Conservation (phyloP, 2,329 filamentous ascomycete species). For the Fusarium sp. region DNA sequence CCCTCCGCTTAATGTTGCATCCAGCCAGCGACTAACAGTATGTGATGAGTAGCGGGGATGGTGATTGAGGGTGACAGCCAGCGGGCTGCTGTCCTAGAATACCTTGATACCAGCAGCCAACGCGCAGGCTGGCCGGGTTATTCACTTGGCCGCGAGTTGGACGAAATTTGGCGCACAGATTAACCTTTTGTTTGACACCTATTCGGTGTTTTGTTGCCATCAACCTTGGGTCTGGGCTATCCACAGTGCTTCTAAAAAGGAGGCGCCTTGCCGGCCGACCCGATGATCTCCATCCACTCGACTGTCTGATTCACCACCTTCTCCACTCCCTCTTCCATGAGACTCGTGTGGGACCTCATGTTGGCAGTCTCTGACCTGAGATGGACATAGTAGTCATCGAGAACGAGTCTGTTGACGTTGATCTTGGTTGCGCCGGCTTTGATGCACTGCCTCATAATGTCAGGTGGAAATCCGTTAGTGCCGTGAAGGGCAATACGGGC, state of each 20-base stretch:
- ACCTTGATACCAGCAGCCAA: background rate
- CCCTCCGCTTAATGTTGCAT: background rate
- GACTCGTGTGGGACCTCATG: background rate
- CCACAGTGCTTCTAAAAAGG: background rate
- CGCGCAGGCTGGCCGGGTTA: conserved; percentile 13
- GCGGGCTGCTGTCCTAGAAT: background rate
- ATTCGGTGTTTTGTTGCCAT: background rate
- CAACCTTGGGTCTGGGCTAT: background rate
- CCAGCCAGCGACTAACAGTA: background rate
- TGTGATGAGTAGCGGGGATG: background rate
- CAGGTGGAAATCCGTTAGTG: conserved; percentile 67
- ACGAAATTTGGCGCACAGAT: conserved; percentile 2
- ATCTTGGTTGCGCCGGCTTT: conserved; percentile 66
- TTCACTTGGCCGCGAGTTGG: conserved; percentile 12
- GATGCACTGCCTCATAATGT: conserved; percentile 68
- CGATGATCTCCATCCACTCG: background rate
- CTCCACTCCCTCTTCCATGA: background rate
- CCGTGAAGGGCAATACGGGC: conserved; percentile 66
- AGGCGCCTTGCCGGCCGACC: background rate
- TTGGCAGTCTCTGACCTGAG: background rate
- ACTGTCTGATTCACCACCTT: background rate
- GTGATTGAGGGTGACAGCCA: background rate
- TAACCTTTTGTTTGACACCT: background rate
- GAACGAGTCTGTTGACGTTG: conserved; percentile 70
- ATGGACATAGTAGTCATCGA: conserved; percentile 51